A percentile compares a stretch with the other conserved stretches of the same genome.
Evolutionary conservation across 441 rosid genomes (phyloP).

Genomic region (Pelargonium fulgidum): DNA sequence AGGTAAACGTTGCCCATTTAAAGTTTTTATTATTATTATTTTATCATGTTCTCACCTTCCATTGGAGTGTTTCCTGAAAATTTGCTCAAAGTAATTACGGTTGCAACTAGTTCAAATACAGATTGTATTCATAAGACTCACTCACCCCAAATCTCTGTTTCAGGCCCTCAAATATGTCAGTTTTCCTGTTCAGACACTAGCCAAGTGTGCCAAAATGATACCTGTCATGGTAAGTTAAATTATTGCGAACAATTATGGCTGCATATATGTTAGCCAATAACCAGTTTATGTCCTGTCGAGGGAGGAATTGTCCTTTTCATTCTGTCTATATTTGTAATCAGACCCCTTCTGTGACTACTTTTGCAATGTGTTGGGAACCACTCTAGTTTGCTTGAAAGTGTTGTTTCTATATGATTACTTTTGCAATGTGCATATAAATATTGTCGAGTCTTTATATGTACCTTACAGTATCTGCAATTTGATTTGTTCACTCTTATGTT

Average conservation of each 20-base stretch:
- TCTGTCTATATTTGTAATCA: neutral
- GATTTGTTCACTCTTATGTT: no score
- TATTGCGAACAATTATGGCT: neutral
- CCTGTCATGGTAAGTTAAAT: slow-evolving; percentile 74
- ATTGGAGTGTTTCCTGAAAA: neutral
- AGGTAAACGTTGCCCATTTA: slow-evolving; percentile 36
- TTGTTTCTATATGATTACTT: neutral
- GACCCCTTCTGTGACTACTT: no score
- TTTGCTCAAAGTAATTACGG: neutral
- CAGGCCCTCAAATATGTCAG: slow-evolving; percentile 93
- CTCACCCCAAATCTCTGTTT: slow-evolving; percentile 10
- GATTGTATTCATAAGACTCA: neutral
- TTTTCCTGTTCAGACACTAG: slow-evolving; percentile 83
- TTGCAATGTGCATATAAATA: neutral
- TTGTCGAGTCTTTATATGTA: neutral
- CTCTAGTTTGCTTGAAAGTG: neutral
- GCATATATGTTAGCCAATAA: no score
- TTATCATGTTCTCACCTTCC: neutral
- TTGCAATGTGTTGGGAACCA: no score
- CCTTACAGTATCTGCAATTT: neutral
- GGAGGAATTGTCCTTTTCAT: neutral
- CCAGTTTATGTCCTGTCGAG: neutral
- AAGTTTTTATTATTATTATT: neutral
- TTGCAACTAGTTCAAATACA: neutral
- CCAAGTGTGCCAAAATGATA: slow-evolving; percentile 93